Base-by-base conservation (phyloP, 768 basidiomycete genomes). In the Serendipita sp. region DNA sequence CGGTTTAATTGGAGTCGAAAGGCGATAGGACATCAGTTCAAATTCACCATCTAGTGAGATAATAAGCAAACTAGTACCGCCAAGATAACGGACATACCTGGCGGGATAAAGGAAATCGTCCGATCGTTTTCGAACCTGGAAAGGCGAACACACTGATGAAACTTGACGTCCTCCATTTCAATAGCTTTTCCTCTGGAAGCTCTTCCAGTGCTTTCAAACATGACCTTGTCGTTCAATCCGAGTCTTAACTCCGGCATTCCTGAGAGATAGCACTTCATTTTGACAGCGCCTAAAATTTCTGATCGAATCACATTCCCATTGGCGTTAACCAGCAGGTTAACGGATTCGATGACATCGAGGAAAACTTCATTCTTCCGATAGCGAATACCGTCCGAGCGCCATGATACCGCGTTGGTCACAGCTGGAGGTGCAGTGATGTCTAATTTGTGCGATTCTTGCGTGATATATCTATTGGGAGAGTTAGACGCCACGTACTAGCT, bases 351-450 rank as follows among this genome's bases (percentile, higher is more conserved):
- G 18, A 99, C 96, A 73, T 98, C 96, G 71, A 99, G 77, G 80
- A 99, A 99, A 7, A 98, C 96, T 74, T 99, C 96, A 73, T 99
- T 99, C 82, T 99, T 99, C 68, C 95, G 78, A 75, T 99, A 99
- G 64, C 91, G 79, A 66, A 98, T 96, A 0, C 95, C 96, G 71
- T 98, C 96, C 45, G 92, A 94, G 66, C 96, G 79, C 96, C 96
- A 99, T 2, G 92, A 95, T 3, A 98, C 96, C 4, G 96, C 96
- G 71, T 97, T 98, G 1, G 95, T 98, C 63, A 98, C 94, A 0
- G 95, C 93, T 79, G 91, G 89, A 1, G 96, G 96, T 15, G 94
- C 4, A 83, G 41, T 91, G 18, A 92, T 82, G 74, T 96, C 95
- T 38, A 98, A 85, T 75, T 98, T 97, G 77, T 98, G 89, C 0